These are phyloP conservation scores for Ceratocystis harringtonii DNA, from an alignment of 2,329 filamentous ascomycete genomes.

Conservation along the genomic window DNA sequence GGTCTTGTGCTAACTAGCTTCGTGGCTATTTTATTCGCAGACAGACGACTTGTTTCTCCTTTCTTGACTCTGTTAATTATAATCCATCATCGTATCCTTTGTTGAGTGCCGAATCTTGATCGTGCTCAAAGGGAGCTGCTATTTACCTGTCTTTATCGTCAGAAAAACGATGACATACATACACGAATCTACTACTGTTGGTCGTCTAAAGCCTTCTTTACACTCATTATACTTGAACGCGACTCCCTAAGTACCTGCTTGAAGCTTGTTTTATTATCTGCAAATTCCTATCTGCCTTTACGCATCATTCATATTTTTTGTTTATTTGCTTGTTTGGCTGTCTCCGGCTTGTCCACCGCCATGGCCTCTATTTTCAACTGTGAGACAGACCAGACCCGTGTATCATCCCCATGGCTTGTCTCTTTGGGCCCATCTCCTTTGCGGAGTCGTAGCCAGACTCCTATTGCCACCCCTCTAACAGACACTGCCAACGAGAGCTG, in stretches of 20 bases:
- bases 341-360: conserved; percentile 14
- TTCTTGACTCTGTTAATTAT: neutral
- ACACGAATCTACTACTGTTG: conserved; percentile 4
- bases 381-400: conserved; percentile 71
- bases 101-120: neutral
- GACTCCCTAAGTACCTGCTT: neutral
- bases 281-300: too few species aligned
- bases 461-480: conserved; percentile 21
- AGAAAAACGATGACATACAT: conserved; percentile 15
- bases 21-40: neutral
- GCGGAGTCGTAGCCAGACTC: conserved; percentile 10
- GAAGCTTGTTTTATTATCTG: neutral
- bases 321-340: conserved; percentile 1
- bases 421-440: conserved; percentile 30
- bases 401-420: conserved; percentile 78
- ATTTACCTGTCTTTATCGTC: conserved; percentile 7
- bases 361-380: conserved; percentile 97
- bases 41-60: neutral
- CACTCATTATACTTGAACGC: neutral
- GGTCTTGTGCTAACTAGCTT: neutral
- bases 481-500: neutral
- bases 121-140: neutral
- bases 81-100: neutral
- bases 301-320: neutral
- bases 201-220: neutral